These are phyloP conservation scores for Nephelium lappaceum DNA, from an alignment of 345 rosid genomes.

Conservation along the genomic window DNA sequence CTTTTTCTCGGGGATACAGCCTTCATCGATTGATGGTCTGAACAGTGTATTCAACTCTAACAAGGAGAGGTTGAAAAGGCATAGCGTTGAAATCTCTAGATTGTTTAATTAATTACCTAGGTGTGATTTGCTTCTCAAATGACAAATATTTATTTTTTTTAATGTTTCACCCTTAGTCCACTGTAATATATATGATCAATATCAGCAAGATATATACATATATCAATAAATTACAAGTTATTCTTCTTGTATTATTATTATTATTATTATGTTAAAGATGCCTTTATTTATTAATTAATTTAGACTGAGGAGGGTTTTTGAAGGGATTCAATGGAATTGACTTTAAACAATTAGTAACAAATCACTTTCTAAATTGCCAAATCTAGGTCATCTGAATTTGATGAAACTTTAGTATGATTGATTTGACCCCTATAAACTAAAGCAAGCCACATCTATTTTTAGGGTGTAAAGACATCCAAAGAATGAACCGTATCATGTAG, in stretches of 20 bases:
- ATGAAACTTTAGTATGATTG: slow-evolving; percentile 15
- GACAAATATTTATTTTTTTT: neutral
- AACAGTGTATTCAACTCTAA: neutral
- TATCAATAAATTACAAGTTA: neutral
- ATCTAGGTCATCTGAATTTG: slow-evolving; percentile 12
- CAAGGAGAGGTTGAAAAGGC: slow-evolving; percentile 2
- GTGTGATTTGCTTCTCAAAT: neutral
- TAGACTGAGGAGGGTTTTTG: neutral
- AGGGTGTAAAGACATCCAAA: neutral
- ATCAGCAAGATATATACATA: neutral
- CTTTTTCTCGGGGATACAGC: neutral
- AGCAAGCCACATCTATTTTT: neutral
- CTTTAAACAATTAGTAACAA: slow-evolving; percentile 5
- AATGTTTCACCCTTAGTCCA: neutral
- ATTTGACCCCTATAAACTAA: neutral
- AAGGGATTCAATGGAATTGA: neutral
- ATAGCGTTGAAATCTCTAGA: neutral
- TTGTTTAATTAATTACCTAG: neutral
- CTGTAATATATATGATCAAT: neutral
- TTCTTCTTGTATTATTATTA: neutral
- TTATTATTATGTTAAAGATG: neutral
- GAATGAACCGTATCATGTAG: neutral
- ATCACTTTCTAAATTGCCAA: slow-evolving; percentile 3
- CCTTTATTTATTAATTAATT: neutral
- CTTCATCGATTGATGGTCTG: neutral